Percentiles rank a stretch among this genome's conserved stretches.
These are phyloP conservation scores for Penicillium samsonianum DNA, from an alignment of 495 filamentous ascomycete genomes.

Conservation along the genomic window DNA sequence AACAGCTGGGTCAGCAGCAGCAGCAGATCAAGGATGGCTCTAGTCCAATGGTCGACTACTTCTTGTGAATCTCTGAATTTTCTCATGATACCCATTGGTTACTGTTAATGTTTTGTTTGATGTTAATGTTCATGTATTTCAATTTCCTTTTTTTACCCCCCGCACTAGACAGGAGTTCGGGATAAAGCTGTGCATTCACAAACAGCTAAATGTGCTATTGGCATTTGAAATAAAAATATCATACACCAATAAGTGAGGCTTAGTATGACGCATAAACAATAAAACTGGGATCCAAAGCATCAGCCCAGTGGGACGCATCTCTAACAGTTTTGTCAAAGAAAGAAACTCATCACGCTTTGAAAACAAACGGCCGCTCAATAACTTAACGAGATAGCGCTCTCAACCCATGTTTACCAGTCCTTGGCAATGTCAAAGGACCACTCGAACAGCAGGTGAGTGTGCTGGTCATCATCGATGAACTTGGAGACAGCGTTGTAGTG, in stretches of 20 bases:
- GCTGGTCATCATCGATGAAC: slow-evolving; percentile 91
- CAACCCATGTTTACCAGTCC: slow-evolving; percentile 63
- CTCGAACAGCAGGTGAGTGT: slow-evolving; percentile 82
- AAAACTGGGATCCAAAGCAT: slow-evolving; percentile 24
- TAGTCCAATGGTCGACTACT: slow-evolving; percentile 69
- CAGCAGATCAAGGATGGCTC: slow-evolving; percentile 57
- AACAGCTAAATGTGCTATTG: slow-evolving; percentile 23
- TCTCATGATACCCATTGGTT: slow-evolving; percentile 60
- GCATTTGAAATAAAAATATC: slow-evolving; percentile 22
- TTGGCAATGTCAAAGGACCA: slow-evolving; percentile 96
- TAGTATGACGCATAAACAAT: slow-evolving; percentile 17
- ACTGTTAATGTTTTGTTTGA: slow-evolving; percentile 16
- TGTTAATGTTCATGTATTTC: slow-evolving; percentile 12
- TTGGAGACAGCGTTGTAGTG: slow-evolving; percentile 81
- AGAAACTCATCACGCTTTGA: slow-evolving; percentile 37
- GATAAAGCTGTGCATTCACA: slow-evolving; percentile 32
- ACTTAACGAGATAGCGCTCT: slow-evolving; percentile 24
- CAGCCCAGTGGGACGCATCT: slow-evolving; percentile 17
- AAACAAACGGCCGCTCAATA: slow-evolving; percentile 37
- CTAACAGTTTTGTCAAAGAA: slow-evolving; percentile 31
- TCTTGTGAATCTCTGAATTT: slow-evolving; percentile 50
- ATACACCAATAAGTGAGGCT: slow-evolving; percentile 12
- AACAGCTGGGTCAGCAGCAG: slow-evolving; percentile 56
- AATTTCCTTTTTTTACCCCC: slow-evolving; percentile 17
- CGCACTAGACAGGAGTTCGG: slow-evolving; percentile 39